Base-by-base conservation (phyloP, 257 asterid genomes). In the Nyctanthes arbortristis region DNA sequence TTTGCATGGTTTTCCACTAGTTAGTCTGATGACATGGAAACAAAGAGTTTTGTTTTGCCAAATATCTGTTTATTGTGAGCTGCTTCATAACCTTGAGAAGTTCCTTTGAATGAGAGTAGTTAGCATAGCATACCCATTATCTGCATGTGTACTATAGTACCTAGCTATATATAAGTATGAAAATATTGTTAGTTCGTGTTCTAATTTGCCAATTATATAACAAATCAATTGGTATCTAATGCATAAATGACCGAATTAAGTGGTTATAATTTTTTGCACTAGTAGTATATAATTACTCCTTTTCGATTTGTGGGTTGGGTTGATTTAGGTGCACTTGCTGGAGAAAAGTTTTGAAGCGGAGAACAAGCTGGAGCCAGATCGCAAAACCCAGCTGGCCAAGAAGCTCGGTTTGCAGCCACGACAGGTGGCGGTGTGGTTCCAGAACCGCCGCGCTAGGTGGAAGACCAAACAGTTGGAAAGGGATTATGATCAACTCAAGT, bases 391-490 rank as follows among this genome's bases (percentile, higher is more conserved):
- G 82, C 96, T 93, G 59, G 99, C 99, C 60, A 88, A 82, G 90
- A 84, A 85, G 87, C 90, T 93, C 49, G 95, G 93, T 24, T 67
- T 93, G 80, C 97, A 87, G 95, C 97, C 97, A 27, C 69, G 99
- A 65, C 99, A 93, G 91, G 99, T 93, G 86, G 99, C 99, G 24
- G 96, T 93, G 59, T 93, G 99, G 99, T 93, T 93, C 84, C 99
- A 93, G 77, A 93, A 93, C 90, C 99, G 99, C 80, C 99, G 99
- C 12, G 99, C 99, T 4, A 82, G 99, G 79, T 93, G 97, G 96
- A 93, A 93, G 90, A 89, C 96, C 40, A 93, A 91, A 75, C 96
- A 89, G 85, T 91, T 93, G 0, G 99, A 93, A 81, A 87, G 88
- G 79, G 99, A 93, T 57, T 93, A 84, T 37, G 96, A 89, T 81